phyloP scores from a whole-genome alignment of 1,139 yeast species.

The Dujonia santamariae region DNA sequence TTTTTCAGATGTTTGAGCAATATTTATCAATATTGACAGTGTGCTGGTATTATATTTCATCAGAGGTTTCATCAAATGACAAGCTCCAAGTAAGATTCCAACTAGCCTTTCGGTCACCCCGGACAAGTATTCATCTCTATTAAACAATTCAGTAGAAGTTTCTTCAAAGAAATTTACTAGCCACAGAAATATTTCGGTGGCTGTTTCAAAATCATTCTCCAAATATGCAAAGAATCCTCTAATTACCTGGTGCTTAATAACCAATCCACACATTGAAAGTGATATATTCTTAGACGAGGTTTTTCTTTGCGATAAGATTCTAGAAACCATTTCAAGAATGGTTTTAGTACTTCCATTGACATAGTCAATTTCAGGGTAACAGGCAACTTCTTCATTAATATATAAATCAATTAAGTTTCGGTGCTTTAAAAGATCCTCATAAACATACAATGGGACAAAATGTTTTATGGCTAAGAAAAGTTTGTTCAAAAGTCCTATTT shows the following conservation, averaged over 20 bases:
- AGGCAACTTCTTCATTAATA: constrained; percentile 12
- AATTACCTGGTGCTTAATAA: constrained; percentile 13
- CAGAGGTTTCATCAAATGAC: constrained; percentile 6
- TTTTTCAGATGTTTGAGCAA: constrained; percentile 5
- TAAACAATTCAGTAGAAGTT: constrained; percentile 4
- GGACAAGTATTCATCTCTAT: constrained; percentile 14
- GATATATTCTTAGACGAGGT: neutral
- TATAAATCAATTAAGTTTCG: constrained; percentile 7
- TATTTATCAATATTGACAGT: too few relatives aligned
- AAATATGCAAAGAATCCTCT: constrained; percentile 14
- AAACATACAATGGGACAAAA: constrained; percentile 22
- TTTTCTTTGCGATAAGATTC: neutral
- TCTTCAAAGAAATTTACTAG: constrained; percentile 14
- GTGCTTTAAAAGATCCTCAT: constrained; percentile 12
- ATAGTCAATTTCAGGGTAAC: constrained; percentile 12
- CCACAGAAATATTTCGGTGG: constrained; percentile 20
- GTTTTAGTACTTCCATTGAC: neutral
- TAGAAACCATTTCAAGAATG: neutral
- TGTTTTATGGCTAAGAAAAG: constrained; percentile 16
- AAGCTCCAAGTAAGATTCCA: constrained; percentile 10
- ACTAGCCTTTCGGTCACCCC: constrained; percentile 13
- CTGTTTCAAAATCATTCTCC: constrained; percentile 9
- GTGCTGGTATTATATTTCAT: too few relatives aligned
- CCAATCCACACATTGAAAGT: neutral
- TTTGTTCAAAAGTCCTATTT: neutral